Evolutionary conservation across 805 yeast species (phyloP).

Genomic region (Blastobotrys robertii): DNA sequence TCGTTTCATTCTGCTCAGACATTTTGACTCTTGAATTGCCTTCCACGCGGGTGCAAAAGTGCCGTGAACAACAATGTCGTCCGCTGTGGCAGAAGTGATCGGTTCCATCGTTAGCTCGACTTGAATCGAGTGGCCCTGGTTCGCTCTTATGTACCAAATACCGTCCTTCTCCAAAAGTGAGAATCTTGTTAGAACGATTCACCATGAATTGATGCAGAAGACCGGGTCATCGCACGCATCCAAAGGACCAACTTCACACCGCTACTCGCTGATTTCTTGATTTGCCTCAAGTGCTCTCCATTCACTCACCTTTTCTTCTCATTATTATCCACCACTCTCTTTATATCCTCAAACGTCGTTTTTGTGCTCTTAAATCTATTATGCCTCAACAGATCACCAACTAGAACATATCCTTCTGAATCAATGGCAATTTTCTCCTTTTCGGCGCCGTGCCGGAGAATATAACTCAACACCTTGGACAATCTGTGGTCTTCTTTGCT

Average conservation of each 20-base stretch:
- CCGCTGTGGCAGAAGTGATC: conserved; percentile 23
- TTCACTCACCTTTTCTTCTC: conserved; percentile 60
- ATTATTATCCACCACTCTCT: conserved; percentile 51
- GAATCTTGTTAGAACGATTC: conserved; percentile 24
- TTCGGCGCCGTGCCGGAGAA: conserved; percentile 79
- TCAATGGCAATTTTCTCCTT: conserved; percentile 59
- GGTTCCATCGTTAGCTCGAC: conserved; percentile 33
- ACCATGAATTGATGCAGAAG: too few relatives aligned
- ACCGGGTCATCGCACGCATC: too few relatives aligned
- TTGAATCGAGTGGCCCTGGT: conserved; percentile 81
- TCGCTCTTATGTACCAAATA: conserved; percentile 58
- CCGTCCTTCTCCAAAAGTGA: conserved; percentile 7
- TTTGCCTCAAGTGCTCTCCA: too few relatives aligned
- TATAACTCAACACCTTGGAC: conserved; percentile 65
- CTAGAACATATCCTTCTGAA: conserved; percentile 51
- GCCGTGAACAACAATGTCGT: conserved; percentile 69
- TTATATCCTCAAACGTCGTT: conserved; percentile 38
- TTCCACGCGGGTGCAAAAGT: conserved; percentile 45
- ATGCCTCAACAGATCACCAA: conserved; percentile 34
- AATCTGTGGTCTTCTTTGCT: conserved; percentile 30
- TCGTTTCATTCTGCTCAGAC: conserved; percentile 59
- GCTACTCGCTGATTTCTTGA: too few relatives aligned
- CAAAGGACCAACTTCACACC: too few relatives aligned
- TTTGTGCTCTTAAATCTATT: background rate
- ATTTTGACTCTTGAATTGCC: conserved; percentile 41